Conservation (phyloP, 768 basidiomycete species). For the Naganishia friedmannii region DNA sequence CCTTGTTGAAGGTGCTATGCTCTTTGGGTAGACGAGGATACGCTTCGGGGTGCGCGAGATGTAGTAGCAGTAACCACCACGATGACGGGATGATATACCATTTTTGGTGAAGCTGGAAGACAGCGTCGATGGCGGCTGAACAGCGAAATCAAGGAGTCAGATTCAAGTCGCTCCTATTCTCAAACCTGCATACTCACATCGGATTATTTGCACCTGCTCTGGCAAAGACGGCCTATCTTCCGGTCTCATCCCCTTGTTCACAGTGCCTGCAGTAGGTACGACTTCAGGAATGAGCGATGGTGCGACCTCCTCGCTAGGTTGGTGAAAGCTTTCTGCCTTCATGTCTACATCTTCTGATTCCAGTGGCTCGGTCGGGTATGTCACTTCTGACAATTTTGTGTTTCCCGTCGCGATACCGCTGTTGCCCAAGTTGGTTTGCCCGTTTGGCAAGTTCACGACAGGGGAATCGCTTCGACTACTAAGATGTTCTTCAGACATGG, state of each 20-base stretch:
- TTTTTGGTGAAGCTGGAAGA: slow-evolving; percentile 20
- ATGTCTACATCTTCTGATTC: neutral
- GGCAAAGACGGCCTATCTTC: slow-evolving; percentile 16
- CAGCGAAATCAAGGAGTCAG: neutral
- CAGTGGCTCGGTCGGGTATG: neutral
- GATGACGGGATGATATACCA: slow-evolving; percentile 31
- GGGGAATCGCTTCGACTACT: slow-evolving; percentile 25
- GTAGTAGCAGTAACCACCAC: slow-evolving; percentile 28
- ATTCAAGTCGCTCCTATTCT: too few species aligned
- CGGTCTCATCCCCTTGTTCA: neutral
- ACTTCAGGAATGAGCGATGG: neutral
- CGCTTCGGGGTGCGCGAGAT: slow-evolving; percentile 27
- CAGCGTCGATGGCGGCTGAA: slow-evolving; percentile 18
- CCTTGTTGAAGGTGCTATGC: slow-evolving; percentile 8
- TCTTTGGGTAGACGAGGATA: slow-evolving; percentile 12
- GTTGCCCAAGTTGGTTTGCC: neutral
- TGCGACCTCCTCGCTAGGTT: neutral
- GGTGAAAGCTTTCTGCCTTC: slow-evolving; percentile 1
- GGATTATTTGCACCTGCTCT: slow-evolving; percentile 23
- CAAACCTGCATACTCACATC: slow-evolving; percentile 4
- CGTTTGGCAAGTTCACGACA: slow-evolving; percentile 23
- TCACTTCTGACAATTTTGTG: slow-evolving; percentile 9
- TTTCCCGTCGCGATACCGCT: neutral
- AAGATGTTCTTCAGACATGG: slow-evolving; percentile 32
- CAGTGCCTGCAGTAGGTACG: neutral